A percentile compares a stretch with the other conserved stretches of the same genome.
phyloP scores from a whole-genome alignment of 2,329 filamentous ascomycete genomes.

The Saccharata proteae region DNA sequence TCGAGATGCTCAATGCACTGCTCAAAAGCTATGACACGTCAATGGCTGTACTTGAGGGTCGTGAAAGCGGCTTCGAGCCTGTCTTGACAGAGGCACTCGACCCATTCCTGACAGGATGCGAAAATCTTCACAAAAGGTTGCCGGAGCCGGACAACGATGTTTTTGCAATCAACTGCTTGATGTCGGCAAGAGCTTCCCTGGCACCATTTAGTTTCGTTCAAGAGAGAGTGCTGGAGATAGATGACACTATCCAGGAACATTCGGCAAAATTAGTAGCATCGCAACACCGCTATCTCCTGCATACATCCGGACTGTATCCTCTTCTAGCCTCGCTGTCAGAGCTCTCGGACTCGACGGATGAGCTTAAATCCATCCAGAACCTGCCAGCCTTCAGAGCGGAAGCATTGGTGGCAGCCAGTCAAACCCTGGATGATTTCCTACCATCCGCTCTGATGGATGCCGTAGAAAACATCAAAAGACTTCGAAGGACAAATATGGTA shows the following conservation, averaged over 20 bases:
- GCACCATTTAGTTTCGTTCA: slow-evolving; percentile 52
- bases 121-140: slow-evolving; percentile 53
- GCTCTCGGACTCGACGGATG: slow-evolving; percentile 30
- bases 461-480: slow-evolving; percentile 61
- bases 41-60: slow-evolving; percentile 42
- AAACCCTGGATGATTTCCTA: slow-evolving; percentile 77
- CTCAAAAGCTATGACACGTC: slow-evolving; percentile 84
- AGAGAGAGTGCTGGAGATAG: slow-evolving; percentile 43
- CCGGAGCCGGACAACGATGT: slow-evolving; percentile 49
- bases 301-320: slow-evolving; percentile 58
- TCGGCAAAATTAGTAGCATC: slow-evolving; percentile 48
- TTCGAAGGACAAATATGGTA: slow-evolving; percentile 61
- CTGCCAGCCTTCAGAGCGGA: slow-evolving; percentile 48
- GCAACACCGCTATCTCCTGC: slow-evolving; percentile 62
- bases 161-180: slow-evolving; percentile 61
- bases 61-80: slow-evolving; percentile 58
- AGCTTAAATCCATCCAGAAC: slow-evolving; percentile 42
- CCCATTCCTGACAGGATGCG: slow-evolving; percentile 69
- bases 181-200: slow-evolving; percentile 46
- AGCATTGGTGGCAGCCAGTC: slow-evolving; percentile 54
- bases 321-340: slow-evolving; percentile 48
- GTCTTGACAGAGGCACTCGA: slow-evolving; percentile 72
- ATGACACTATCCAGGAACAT: slow-evolving; percentile 43
- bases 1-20: slow-evolving; percentile 65
- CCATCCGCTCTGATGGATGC: slow-evolving; percentile 90